Evolutionary conservation across 129 eudicot species (phyloP).

Genomic region (Centaurea solstitialis): DNA sequence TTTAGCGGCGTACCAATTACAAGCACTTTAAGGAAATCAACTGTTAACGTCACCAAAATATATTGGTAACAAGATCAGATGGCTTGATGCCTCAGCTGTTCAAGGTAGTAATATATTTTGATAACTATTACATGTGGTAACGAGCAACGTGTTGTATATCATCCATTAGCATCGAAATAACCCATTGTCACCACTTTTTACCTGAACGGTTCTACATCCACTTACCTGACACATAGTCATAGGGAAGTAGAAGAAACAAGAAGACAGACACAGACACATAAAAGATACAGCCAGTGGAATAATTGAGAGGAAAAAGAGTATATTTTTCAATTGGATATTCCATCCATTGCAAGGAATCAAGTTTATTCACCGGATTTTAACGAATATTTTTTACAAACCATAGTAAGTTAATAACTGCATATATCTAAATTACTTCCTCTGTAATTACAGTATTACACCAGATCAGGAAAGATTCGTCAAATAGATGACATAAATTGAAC

Average conservation of each 20-base stretch:
- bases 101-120: background rate
- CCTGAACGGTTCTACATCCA: background rate
- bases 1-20: background rate
- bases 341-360: background rate
- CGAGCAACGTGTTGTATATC: background rate
- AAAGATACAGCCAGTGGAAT: background rate
- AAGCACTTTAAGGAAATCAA: background rate
- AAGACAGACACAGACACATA: background rate
- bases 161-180: background rate
- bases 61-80: background rate
- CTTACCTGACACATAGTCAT: background rate
- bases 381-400: background rate
- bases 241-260: background rate
- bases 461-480: background rate
- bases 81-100: background rate
- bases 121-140: background rate
- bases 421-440: background rate
- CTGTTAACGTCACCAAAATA: background rate
- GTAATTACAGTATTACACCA: constrained; percentile 4
- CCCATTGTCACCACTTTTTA: background rate
- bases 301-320: background rate
- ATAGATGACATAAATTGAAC: background rate
- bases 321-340: background rate
- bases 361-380: background rate
- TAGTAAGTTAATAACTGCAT: background rate